Evolutionary conservation across 805 yeast species (phyloP).

Genomic region (Suhomyces sp.): DNA sequence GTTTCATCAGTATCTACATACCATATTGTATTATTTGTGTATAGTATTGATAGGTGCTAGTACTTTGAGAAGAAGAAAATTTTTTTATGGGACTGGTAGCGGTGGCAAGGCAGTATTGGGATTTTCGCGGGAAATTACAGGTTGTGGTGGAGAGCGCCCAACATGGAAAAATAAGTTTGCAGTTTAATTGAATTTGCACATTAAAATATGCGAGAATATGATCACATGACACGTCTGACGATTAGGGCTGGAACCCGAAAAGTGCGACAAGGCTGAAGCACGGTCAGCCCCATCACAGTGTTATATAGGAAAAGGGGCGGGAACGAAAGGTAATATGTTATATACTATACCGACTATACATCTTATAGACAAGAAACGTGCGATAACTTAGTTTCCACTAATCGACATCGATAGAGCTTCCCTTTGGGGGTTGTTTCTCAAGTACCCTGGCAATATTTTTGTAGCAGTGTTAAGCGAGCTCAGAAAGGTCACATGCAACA

Average conservation of each 20-base stretch:
- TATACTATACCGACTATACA: neutral
- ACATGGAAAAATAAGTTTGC: neutral
- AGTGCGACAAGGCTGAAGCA: neutral
- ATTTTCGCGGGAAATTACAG: constrained; percentile 1
- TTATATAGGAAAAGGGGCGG: neutral
- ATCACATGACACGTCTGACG: neutral
- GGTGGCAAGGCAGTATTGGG: neutral
- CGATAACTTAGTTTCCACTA: neutral
- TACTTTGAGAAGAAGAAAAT: constrained; percentile 8
- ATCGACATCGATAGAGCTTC: neutral
- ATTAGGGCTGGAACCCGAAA: neutral
- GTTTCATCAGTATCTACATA: constrained; percentile 25
- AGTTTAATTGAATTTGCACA: neutral
- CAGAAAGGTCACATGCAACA: neutral
- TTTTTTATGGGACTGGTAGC: constrained; percentile 7
- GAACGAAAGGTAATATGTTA: neutral
- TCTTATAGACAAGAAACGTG: neutral
- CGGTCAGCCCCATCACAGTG: neutral
- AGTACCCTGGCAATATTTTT: neutral
- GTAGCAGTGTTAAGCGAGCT: neutral
- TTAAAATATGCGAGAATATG: neutral
- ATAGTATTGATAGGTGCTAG: constrained; percentile 7
- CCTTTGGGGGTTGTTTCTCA: neutral
- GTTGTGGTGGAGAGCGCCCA: neutral
- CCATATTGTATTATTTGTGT: constrained; percentile 41